Evolutionary conservation across 2,329 filamentous ascomycete species (phyloP).

Genomic region (Pyrenochaeta sp.): DNA sequence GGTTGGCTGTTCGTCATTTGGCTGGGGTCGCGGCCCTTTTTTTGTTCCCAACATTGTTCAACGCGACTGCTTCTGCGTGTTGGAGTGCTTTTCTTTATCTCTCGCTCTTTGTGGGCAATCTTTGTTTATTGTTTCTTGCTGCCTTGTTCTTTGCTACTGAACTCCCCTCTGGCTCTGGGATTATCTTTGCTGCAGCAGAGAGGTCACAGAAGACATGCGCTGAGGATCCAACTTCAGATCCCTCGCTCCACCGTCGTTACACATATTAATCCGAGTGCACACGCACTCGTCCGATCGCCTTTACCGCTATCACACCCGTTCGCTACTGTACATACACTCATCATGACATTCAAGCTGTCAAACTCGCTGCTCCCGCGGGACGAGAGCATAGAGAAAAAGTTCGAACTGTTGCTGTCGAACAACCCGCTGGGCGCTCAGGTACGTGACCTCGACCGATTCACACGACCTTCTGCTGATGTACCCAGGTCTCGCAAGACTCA

Average conservation of each 20-base stretch:
- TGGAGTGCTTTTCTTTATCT: not conserved
- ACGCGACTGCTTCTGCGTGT: not conserved
- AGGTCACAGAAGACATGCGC: slow-evolving; percentile 8
- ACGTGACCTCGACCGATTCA: slow-evolving; percentile 6
- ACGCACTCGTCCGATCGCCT: slow-evolving; percentile 1
- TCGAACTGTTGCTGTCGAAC: slow-evolving; percentile 39
- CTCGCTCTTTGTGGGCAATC: not conserved
- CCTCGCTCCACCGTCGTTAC: slow-evolving; percentile 9
- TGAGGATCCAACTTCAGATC: slow-evolving; percentile 4
- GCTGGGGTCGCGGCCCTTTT: slow-evolving; percentile 8
- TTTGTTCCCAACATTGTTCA: slow-evolving; percentile 6
- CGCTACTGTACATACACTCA: slow-evolving; percentile 17
- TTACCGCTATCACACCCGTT: slow-evolving; percentile 10
- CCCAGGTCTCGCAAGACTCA: slow-evolving; percentile 66
- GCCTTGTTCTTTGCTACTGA: not conserved
- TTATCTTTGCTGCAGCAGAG: slow-evolving; percentile 4
- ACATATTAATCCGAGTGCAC: slow-evolving; percentile 5
- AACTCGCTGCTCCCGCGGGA: slow-evolving; percentile 35
- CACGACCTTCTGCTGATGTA: slow-evolving; percentile 19
- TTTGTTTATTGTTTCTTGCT: not conserved
- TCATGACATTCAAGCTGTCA: slow-evolving; percentile 29
- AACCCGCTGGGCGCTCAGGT: slow-evolving; percentile 40
- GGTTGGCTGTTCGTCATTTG: slow-evolving; percentile 6
- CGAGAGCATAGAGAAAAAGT: slow-evolving; percentile 41
- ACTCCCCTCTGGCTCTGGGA: not conserved